These are phyloP conservation scores for Paramecium caudatum DNA, from an alignment of 73 alveolate genomes.

Conservation along the genomic window DNA sequence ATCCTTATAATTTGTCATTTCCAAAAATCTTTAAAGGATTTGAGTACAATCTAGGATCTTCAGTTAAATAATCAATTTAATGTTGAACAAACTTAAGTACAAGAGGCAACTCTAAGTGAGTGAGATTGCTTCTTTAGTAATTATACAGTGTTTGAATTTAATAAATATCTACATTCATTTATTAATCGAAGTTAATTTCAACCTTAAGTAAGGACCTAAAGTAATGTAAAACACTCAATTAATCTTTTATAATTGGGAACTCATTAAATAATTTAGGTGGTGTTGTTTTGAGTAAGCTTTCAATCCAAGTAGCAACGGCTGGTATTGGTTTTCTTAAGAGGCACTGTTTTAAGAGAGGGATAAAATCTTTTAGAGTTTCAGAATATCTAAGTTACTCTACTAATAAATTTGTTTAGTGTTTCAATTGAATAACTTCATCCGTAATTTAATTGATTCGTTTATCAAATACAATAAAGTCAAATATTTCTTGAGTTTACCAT, in stretches of 20 bases:
- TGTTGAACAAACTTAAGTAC: neutral
- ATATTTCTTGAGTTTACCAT: neutral
- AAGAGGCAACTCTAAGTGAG: neutral
- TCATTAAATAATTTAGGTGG: neutral
- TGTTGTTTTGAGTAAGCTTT: neutral
- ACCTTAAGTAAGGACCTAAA: neutral
- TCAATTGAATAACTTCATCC: neutral
- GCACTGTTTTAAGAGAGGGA: neutral
- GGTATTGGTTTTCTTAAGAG: neutral
- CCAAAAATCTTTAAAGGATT: constrained; percentile 21
- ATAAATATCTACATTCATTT: neutral
- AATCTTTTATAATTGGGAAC: neutral
- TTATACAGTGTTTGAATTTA: neutral
- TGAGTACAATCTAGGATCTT: neutral
- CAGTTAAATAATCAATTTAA: constrained; percentile 1
- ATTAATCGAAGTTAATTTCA: neutral
- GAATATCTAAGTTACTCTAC: constrained; percentile 15
- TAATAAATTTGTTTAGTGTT: neutral
- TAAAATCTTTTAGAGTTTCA: constrained; percentile 1
- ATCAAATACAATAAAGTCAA: constrained; percentile 20
- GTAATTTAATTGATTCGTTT: neutral
- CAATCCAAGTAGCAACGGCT: constrained; percentile 3
- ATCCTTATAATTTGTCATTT: neutral
- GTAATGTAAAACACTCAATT: neutral
- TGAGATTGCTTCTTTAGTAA: constrained; percentile 2